Evolutionary conservation across 306 rosid genomes (phyloP).

Genomic region (Albizia julibrissin): DNA sequence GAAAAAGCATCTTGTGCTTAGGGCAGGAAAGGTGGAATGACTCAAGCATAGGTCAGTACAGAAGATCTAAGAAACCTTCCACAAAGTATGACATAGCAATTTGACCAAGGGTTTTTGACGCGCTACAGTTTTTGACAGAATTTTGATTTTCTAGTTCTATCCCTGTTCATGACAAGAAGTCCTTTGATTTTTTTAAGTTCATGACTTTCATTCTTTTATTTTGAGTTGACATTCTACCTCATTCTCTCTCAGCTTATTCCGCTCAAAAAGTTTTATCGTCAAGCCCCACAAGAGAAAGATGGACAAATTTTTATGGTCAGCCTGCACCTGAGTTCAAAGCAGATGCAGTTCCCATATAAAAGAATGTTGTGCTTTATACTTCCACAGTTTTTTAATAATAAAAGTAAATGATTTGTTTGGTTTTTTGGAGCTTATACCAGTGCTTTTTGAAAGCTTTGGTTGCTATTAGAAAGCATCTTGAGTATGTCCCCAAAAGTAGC

Average conservation of each 20-base stretch:
- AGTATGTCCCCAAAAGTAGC: neutral
- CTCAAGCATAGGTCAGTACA: neutral
- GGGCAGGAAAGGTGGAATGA: neutral
- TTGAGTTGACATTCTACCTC: neutral
- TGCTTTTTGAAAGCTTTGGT: neutral
- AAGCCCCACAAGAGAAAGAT: neutral
- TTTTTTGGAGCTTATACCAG: neutral
- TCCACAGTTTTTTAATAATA: constrained; percentile 41
- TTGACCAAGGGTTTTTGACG: neutral
- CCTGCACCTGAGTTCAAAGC: neutral
- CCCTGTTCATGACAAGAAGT: neutral
- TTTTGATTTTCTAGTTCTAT: neutral
- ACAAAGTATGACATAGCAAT: neutral
- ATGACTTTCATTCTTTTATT: neutral
- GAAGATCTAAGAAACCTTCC: neutral
- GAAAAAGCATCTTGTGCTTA: neutral
- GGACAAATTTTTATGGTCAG: neutral
- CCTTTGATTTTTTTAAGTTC: neutral
- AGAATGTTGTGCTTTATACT: neutral
- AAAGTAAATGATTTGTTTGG: neutral
- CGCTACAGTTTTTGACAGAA: neutral
- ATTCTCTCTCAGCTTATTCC: neutral
- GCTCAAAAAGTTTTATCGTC: neutral
- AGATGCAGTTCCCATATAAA: neutral
- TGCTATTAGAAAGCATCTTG: neutral